Evolutionary conservation across 345 rosid species (phyloP).

Genomic region (Citrus sp.): DNA sequence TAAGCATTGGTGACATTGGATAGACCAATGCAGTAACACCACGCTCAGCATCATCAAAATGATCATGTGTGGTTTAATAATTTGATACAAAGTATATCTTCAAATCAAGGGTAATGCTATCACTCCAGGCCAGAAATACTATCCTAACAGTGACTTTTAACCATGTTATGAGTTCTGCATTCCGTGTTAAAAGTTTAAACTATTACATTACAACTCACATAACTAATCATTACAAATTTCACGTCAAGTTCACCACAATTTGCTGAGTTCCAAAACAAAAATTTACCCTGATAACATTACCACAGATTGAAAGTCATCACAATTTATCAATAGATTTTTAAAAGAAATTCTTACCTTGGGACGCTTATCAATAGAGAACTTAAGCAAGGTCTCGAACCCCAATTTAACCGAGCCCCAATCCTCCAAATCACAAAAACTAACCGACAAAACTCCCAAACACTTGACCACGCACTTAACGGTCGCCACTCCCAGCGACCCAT

Average conservation of each 20-base stretch:
- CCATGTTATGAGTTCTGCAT: background rate
- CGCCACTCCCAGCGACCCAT: slow-evolving; percentile 49
- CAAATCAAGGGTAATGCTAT: background rate
- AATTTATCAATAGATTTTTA: background rate
- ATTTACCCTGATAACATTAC: background rate
- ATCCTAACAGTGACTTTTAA: background rate
- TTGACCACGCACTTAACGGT: slow-evolving; percentile 69
- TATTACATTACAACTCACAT: background rate
- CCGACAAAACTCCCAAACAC: slow-evolving; percentile 67
- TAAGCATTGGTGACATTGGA: background rate
- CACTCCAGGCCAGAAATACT: background rate
- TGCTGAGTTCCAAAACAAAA: background rate
- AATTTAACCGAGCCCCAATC: slow-evolving; percentile 59
- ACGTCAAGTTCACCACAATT: background rate
- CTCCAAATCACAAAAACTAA: slow-evolving; percentile 55
- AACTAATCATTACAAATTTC: background rate
- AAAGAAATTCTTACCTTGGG: slow-evolving; percentile 58
- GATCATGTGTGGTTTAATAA: background rate
- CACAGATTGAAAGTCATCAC: background rate
- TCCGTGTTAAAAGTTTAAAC: background rate
- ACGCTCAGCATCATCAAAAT: background rate
- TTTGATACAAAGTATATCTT: background rate
- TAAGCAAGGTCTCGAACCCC: slow-evolving; percentile 62
- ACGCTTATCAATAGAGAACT: slow-evolving; percentile 68
- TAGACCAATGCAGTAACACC: background rate